Evolutionary conservation across 2,329 filamentous ascomycete species (phyloP), one percentile per base, ranked within the genome.

Genomic region (Zymoseptoria ardabiliae): DNA sequence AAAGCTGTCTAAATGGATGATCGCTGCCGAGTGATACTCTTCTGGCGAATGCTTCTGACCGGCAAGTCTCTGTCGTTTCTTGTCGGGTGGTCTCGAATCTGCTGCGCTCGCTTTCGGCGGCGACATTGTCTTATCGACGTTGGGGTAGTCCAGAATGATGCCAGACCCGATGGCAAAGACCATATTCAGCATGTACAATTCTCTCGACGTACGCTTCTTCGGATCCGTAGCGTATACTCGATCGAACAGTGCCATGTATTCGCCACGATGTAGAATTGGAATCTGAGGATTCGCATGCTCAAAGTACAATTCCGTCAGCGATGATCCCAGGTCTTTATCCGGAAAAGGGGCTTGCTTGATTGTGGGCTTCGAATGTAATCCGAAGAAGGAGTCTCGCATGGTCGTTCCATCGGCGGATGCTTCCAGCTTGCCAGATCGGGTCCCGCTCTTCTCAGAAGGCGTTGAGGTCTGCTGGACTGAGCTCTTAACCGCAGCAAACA

Each of bases 251-350:
- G 88, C 83, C 86, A 91, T 91, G 70, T 97, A 97, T 67, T 97
- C 91, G 30, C 83, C 87, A 45, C 90, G 86, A 71, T 97, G 93
- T 54, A 97, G 79, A 50, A 97, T 91, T 0, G 93, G 93, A 65
- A 97, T 95, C 74, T 97, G 93, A 4, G 93, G 92, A 72, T 97
- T 97, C 1, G 93, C 91, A 72, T 97, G 90, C 75, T 97, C 91
- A 73, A 97, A 97, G 73, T 97, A 97, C 45, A 97, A 82, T 57
- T 86, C 84, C 45, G 90, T 86, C 19, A 97, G 81, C 61, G 85
- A 83, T 57, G 83, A 75, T 0, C 86, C 93, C 2, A 96, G 79
- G 30, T 89, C 84, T 63, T 83, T 85, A 63, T 89, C 85, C 0
- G 94, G 94, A 67, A 97, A 97, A 0, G 85, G 81, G 0, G 92